Evolutionary conservation across 805 yeast genomes (phyloP), one percentile per base, ranked within the genome.

Genomic region (Hanseniaspora hatyaiensis): DNA sequence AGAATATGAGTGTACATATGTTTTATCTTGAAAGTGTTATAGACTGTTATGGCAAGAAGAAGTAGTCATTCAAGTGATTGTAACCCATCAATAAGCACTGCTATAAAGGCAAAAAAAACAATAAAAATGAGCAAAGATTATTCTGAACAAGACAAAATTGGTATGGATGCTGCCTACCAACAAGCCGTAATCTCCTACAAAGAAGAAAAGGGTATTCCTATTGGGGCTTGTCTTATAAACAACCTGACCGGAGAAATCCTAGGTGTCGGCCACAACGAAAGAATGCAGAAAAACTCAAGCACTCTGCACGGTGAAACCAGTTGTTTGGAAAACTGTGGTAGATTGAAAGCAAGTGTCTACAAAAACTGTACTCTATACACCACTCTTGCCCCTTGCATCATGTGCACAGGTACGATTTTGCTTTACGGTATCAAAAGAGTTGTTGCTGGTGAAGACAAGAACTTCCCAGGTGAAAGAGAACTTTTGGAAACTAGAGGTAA

Each of bases 321-420:
- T 9, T 78, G 95, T 8, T 69, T 92, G 51, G 96, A 87, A 59
- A 79, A 83, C 53, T 94, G 95, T 18, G 97, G 97, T 6, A 74
- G 97, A 58, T 69, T 92, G 50, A 78, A 80, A 19, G 96, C 88
- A 4, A 70, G 71, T 19, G 75, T 74, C 15, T 89, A 89, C 68
- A 82, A 81, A 58, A 73, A 79, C 52, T 82, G 95, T 55, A 92
- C 97, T 46, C 74, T 86, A 74, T 89, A 87, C 66, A 87, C 96
- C 26, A 83, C 96, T 0, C 68, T 89, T 54, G 83, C 95, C 6
- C 96, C 97, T 3, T 89, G 97, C 62, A 73, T 79, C 55, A 89
- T 89, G 96, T 89, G 97, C 62, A 76, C 92, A 4, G 97, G 97
- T 18, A 94, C 96, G 5, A 82, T 89, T 53, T 58, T 89, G 45